A percentile compares a stretch with the other conserved stretches of the same genome.
phyloP scores from a whole-genome alignment of 371 early-diverging fungal genomes.

The Saksenaea vasiformis region DNA sequence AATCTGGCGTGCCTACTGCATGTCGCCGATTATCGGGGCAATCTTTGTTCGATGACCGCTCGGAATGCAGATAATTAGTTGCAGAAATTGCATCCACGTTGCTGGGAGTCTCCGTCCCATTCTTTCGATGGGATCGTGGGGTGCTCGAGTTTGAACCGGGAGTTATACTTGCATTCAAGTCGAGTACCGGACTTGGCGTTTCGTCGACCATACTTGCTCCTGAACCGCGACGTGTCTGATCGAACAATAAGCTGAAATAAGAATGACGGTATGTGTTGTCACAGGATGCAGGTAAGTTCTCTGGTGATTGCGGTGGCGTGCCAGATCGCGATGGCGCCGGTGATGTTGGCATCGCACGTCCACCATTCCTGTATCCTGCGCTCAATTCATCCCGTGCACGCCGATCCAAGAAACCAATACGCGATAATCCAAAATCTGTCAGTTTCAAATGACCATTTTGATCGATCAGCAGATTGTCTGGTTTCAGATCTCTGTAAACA shows the following conservation, averaged over 20 bases:
- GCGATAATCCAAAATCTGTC: constrained; percentile 94
- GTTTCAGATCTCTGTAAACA: constrained; percentile 76
- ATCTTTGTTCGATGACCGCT: not conserved
- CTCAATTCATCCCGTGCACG: constrained; percentile 66
- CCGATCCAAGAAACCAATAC: constrained; percentile 84
- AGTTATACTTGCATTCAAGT: not conserved
- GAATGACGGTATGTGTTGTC: constrained; percentile 36
- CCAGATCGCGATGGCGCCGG: constrained; percentile 47
- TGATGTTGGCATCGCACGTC: constrained; percentile 26
- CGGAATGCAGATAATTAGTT: not conserved
- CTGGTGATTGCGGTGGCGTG: constrained; percentile 34
- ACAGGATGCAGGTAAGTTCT: constrained; percentile 9
- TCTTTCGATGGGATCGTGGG: not conserved
- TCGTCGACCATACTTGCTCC: constrained; percentile 20
- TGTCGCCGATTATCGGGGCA: not conserved
- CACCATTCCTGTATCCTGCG: constrained; percentile 2
- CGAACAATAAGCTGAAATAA: constrained; percentile 47
- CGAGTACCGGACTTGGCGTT: not conserved
- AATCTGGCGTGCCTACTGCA: constrained; percentile 96
- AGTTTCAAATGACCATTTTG: constrained; percentile 91
- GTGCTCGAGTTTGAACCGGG: not conserved
- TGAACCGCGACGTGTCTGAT: constrained; percentile 36
- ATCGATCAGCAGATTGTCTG: constrained; percentile 91
- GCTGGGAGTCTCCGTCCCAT: not conserved
- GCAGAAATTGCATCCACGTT: not conserved